Conservation (phyloP, 2,329 filamentous ascomycete genomes). For the Lachnum nothofagi region DNA sequence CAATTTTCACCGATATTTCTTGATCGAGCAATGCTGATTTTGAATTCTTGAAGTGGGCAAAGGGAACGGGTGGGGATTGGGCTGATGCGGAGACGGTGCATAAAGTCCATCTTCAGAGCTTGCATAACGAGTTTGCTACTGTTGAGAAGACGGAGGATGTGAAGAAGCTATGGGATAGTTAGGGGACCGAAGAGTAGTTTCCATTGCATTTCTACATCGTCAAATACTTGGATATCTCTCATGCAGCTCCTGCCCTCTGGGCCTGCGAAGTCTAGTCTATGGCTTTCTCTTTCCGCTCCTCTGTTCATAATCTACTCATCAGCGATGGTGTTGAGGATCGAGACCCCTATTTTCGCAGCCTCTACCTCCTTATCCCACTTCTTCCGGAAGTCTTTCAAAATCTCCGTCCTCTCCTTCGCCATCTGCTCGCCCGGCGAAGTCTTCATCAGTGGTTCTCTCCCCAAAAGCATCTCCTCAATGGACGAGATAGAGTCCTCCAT, state of each 20-base stretch:
- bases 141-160: slow-evolving; percentile 37
- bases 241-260: neutral
- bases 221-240: neutral
- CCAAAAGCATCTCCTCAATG: slow-evolving; percentile 70
- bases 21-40: no score
- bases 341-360: slow-evolving; percentile 1
- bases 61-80: slow-evolving; percentile 26
- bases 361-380: slow-evolving; percentile 51
- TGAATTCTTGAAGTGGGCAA: no score
- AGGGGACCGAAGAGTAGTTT: neutral
- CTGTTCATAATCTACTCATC: neutral
- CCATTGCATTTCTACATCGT: neutral
- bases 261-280: neutral
- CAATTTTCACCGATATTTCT: no score
- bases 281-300: neutral
- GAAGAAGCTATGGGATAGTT: slow-evolving; percentile 18
- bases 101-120: slow-evolving; percentile 39
- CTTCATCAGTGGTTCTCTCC: slow-evolving; percentile 52
- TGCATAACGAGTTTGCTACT: slow-evolving; percentile 44
- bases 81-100: slow-evolving; percentile 45
- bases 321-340: neutral
- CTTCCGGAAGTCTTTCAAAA: slow-evolving; percentile 45
- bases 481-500: slow-evolving; percentile 64
- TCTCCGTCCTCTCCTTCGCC: slow-evolving; percentile 46
- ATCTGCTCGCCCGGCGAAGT: slow-evolving; percentile 48